Conservation (phyloP, 2,329 filamentous ascomycete genomes). For the Alternaria brassicae region DNA sequence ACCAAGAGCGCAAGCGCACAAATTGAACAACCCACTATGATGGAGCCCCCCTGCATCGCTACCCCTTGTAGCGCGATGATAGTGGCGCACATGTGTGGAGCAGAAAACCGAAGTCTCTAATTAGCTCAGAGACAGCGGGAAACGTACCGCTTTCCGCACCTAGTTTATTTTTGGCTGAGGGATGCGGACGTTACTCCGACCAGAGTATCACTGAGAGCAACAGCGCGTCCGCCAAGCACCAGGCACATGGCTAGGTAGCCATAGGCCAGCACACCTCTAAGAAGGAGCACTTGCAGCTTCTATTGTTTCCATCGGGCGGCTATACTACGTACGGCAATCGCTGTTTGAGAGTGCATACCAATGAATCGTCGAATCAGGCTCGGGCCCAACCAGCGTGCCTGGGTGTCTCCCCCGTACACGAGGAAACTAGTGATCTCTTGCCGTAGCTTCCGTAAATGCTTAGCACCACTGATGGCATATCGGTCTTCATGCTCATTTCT, state of each 20-base stretch:
- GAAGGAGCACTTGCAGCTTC: background rate
- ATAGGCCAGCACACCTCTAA: background rate
- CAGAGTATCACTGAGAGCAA: background rate
- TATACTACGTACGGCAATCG: background rate
- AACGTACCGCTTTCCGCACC: background rate
- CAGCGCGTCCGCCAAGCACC: background rate
- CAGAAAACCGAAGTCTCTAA: background rate
- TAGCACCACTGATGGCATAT: background rate
- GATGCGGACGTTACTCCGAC: background rate
- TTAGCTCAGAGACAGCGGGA: background rate
- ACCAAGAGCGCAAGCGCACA: too few relatives aligned
- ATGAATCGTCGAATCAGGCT: background rate
- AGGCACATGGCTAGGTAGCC: background rate
- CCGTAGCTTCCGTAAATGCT: background rate
- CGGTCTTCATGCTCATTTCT: background rate
- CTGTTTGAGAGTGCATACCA: background rate
- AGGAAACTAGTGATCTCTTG: background rate
- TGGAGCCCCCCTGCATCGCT: background rate
- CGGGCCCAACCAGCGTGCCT: background rate
- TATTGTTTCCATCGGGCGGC: background rate
- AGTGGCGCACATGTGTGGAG: background rate
- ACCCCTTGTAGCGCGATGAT: background rate
- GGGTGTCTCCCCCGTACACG: background rate
- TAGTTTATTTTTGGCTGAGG: background rate
- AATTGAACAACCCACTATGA: fast-evolving